These are phyloP conservation scores for Otatea glauca DNA, from an alignment of 176 grass and related monocot genomes.

Conservation along the genomic window DNA sequence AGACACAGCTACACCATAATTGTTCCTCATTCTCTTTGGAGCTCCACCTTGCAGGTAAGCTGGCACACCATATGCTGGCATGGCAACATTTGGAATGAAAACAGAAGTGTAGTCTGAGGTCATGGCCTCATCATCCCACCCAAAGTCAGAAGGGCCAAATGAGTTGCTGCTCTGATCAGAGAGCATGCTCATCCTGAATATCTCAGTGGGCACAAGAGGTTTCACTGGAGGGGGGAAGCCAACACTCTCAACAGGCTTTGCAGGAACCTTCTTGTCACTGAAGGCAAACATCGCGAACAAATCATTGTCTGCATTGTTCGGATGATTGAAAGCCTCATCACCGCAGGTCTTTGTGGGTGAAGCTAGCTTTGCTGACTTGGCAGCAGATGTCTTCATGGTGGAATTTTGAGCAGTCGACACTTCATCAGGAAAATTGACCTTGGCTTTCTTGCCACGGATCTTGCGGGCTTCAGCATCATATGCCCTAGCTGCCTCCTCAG, in stretches of 20 bases:
- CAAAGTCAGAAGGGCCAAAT: conserved; percentile 56
- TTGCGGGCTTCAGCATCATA: conserved; percentile 77
- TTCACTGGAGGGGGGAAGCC: conserved; percentile 32
- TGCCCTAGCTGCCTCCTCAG: conserved; percentile 82
- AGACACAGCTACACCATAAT: conserved; percentile 47
- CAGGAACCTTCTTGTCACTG: conserved; percentile 47
- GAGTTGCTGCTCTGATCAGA: conserved; percentile 63
- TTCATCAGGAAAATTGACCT: conserved; percentile 82
- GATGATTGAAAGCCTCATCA: conserved; percentile 39
- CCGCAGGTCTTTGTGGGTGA: conserved; percentile 19
- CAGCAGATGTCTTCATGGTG: conserved; percentile 23
- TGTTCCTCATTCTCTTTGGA: conserved; percentile 63
- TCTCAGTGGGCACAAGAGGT: conserved; percentile 20
- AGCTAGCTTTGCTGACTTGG: conserved; percentile 39
- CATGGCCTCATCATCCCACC: conserved; percentile 58
- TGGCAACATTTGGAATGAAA: conserved; percentile 33
- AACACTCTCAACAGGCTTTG: conserved; percentile 36
- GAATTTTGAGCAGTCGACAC: conserved; percentile 34
- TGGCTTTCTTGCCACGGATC: conserved; percentile 83
- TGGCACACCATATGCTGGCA: conserved; percentile 30
- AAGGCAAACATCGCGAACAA: conserved; percentile 58
- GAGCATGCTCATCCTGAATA: conserved; percentile 46
- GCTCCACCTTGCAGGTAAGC: conserved; percentile 44
- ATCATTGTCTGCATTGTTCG: conserved; percentile 51
- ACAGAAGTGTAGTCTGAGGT: conserved; percentile 53